phyloP scores from a whole-genome alignment of 176 grass and related monocot species.

The Rhynchospora breviuscula region DNA sequence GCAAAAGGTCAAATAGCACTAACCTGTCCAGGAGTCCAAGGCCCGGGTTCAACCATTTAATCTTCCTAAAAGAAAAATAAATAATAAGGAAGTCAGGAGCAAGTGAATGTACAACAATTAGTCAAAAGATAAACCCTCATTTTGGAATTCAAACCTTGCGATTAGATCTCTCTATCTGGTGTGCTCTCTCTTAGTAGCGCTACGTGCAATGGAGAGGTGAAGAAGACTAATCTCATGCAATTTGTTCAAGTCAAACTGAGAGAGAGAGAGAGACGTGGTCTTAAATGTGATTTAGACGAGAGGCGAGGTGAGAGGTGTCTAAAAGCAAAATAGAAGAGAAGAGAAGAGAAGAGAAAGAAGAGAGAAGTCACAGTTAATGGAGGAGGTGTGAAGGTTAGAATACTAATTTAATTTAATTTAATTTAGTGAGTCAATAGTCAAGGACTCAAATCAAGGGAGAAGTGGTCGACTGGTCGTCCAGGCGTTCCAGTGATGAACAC shows the following conservation, averaged over 20 bases:
- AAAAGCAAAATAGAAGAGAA: not conserved
- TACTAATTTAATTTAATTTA: not conserved
- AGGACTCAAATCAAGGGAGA: no score
- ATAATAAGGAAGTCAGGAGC: not conserved
- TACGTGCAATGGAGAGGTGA: not conserved
- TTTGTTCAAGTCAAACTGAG: conserved; percentile 15
- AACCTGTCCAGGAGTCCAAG: conserved; percentile 23
- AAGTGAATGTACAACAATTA: not conserved
- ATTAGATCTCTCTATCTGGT: not conserved
- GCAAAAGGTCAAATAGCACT: not conserved
- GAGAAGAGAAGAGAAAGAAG: not conserved
- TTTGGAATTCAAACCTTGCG: not conserved
- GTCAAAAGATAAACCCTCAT: not conserved
- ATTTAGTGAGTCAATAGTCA: not conserved
- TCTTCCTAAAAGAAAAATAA: not conserved
- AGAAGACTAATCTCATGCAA: not conserved
- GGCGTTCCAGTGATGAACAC: not conserved
- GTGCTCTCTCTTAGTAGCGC: not conserved
- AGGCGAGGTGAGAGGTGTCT: not conserved
- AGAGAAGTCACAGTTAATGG: not conserved
- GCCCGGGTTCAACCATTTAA: conserved; percentile 18
- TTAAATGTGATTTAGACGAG: not conserved
- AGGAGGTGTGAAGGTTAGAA: not conserved
- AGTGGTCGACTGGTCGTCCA: no score
- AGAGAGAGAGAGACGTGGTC: not conserved